Evolutionary conservation across 306 rosid genomes (phyloP).

Genomic region (Acacia acuminata): DNA sequence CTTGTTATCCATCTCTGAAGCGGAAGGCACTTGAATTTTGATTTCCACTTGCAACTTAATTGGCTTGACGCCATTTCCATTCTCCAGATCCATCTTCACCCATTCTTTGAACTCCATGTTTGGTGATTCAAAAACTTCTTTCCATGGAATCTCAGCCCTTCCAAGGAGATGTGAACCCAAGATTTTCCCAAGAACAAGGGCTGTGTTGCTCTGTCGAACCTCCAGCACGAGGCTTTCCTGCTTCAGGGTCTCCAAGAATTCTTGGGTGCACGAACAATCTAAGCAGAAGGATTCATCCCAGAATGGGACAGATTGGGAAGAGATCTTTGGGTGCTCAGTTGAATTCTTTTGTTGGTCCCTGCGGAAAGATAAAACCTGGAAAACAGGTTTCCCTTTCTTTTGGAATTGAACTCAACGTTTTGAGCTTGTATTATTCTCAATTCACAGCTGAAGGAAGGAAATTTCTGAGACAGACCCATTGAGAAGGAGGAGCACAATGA

Average conservation of each 20-base stretch:
- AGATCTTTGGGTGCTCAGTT: constrained; percentile 50
- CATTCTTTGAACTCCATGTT: constrained; percentile 65
- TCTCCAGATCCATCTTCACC: constrained; percentile 49
- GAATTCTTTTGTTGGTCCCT: constrained; percentile 47
- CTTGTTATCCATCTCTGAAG: constrained; percentile 27
- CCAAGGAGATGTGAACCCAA: constrained; percentile 66
- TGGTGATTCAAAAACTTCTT: constrained; percentile 56
- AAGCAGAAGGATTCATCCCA: constrained; percentile 73
- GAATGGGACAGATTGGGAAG: constrained; percentile 39
- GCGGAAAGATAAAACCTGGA: constrained; percentile 58
- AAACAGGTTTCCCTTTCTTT: constrained; percentile 49
- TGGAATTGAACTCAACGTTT: constrained; percentile 38
- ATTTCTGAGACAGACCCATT: constrained; percentile 16
- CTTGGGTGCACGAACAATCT: constrained; percentile 63
- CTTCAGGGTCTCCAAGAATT: constrained; percentile 48
- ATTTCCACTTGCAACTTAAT: constrained; percentile 60
- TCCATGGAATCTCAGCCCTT: constrained; percentile 71
- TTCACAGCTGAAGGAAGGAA: constrained; percentile 53
- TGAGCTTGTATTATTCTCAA: constrained; percentile 60
- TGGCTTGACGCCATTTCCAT: constrained; percentile 14
- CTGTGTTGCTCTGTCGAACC: constrained; percentile 56
- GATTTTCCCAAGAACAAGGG: constrained; percentile 40
- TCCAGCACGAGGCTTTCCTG: constrained; percentile 65
- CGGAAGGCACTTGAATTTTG: constrained; percentile 26
- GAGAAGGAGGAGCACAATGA: background rate